These are phyloP conservation scores for Clarireedia homoeocarpa DNA, from an alignment of 2,329 filamentous ascomycete genomes.

Conservation along the genomic window DNA sequence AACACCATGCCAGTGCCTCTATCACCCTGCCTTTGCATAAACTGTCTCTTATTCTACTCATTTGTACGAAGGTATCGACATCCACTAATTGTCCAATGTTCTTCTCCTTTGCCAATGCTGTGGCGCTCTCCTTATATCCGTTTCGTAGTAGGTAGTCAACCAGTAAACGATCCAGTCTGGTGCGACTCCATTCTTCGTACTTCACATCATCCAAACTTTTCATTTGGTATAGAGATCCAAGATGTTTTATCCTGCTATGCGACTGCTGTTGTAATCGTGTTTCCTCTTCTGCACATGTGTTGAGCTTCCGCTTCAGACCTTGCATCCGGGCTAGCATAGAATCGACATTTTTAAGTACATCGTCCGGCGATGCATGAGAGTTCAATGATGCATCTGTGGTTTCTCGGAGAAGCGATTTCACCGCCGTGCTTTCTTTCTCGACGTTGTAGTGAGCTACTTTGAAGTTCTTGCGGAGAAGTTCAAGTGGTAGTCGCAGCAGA, in stretches of 20 bases:
- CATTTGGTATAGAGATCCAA: constrained; percentile 74
- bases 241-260: constrained; percentile 68
- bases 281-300: constrained; percentile 71
- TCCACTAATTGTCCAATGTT: constrained; percentile 77
- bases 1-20: constrained; percentile 83
- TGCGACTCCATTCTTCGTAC: constrained; percentile 85
- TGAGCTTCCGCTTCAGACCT: constrained; percentile 80
- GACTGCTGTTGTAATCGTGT: constrained; percentile 66
- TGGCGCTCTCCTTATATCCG: constrained; percentile 73
- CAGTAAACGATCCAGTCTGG: constrained; percentile 72
- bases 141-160: constrained; percentile 88
- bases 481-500: constrained; percentile 84
- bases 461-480: constrained; percentile 90
- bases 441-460: constrained; percentile 72
- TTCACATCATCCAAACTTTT: constrained; percentile 80
- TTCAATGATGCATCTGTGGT: constrained; percentile 37
- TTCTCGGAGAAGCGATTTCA: constrained; percentile 55
- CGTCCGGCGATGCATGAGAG: constrained; percentile 56
- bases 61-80: constrained; percentile 77
- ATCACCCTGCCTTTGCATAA: constrained; percentile 62
- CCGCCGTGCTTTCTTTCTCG: constrained; percentile 59
- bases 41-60: constrained; percentile 68
- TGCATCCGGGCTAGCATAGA: constrained; percentile 79
- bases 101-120: constrained; percentile 65
- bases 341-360: constrained; percentile 76